Conservation (phyloP, 2,329 filamentous ascomycete genomes). For the Pseudocercospora fijiensis region DNA sequence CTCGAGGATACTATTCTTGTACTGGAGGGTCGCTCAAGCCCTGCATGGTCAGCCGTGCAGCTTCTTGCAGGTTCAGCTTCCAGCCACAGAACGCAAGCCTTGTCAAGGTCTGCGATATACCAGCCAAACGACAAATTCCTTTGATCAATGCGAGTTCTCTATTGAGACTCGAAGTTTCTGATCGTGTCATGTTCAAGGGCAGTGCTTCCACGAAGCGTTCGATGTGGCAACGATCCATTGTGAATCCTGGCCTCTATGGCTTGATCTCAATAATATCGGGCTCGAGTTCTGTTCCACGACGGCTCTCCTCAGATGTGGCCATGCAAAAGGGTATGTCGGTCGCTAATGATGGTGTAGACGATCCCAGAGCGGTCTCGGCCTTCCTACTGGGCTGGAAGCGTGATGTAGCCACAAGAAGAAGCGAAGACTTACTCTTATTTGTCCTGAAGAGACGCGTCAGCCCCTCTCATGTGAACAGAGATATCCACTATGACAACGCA, state of each 20-base stretch:
- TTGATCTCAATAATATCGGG: not conserved
- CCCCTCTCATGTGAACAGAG: not conserved
- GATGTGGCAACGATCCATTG: not conserved
- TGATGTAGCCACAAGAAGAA: not conserved
- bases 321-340: not conserved
- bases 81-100: not conserved
- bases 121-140: not conserved
- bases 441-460: not conserved
- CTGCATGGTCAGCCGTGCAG: conserved; percentile 3
- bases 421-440: not conserved
- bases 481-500: not conserved
- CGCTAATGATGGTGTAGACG: not conserved
- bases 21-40: not conserved
- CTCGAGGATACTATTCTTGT: not conserved
- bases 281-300: not conserved
- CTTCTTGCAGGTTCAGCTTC: not conserved
- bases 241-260: not conserved
- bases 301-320: conserved; percentile 2
- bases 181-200: not conserved
- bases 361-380: not conserved
- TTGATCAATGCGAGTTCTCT: not conserved
- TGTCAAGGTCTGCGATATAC: not conserved
- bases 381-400: not conserved
- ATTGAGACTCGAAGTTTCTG: not conserved
- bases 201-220: not conserved